Evolutionary conservation across 1,139 yeast genomes (phyloP).

Genomic region (Diutina pseudorugosa): DNA sequence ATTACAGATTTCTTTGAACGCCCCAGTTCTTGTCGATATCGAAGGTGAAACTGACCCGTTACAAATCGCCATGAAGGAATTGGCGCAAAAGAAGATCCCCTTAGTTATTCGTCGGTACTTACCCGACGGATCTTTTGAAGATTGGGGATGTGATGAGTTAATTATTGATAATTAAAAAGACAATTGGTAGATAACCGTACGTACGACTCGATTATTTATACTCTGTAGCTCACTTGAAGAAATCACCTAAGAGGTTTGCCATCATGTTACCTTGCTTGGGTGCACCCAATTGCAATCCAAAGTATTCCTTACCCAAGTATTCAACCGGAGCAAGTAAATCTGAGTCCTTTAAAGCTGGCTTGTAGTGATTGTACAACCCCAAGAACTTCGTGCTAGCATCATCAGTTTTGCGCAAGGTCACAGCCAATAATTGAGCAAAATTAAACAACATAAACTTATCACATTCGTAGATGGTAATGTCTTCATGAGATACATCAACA

Average conservation of each 20-base stretch:
- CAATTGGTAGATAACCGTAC: background rate
- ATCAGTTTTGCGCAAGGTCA: slow-evolving; percentile 43
- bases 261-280: slow-evolving; percentile 54
- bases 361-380: slow-evolving; percentile 36
- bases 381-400: slow-evolving; percentile 41
- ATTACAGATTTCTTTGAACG: slow-evolving; percentile 90
- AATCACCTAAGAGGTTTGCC: slow-evolving; percentile 79
- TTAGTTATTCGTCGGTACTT: slow-evolving; percentile 88
- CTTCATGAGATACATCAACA: slow-evolving; percentile 6
- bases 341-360: slow-evolving; percentile 17
- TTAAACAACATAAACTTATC: slow-evolving; percentile 33
- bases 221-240: slow-evolving; percentile 27
- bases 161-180: slow-evolving; percentile 60
- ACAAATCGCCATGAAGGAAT: slow-evolving; percentile 94
- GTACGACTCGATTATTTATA: background rate
- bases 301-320: slow-evolving; percentile 34
- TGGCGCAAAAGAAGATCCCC: slow-evolving; percentile 90
- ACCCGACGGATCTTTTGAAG: slow-evolving; percentile 96
- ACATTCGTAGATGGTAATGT: slow-evolving; percentile 8
- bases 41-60: slow-evolving; percentile 99
- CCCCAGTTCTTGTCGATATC: slow-evolving; percentile 93
- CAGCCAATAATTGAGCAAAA: slow-evolving; percentile 56
- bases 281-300: slow-evolving; percentile 12
- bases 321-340: slow-evolving; percentile 32
- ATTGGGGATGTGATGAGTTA: slow-evolving; percentile 97